Conservation (phyloP, 495 filamentous ascomycete genomes). For the Neurospora sp. region DNA sequence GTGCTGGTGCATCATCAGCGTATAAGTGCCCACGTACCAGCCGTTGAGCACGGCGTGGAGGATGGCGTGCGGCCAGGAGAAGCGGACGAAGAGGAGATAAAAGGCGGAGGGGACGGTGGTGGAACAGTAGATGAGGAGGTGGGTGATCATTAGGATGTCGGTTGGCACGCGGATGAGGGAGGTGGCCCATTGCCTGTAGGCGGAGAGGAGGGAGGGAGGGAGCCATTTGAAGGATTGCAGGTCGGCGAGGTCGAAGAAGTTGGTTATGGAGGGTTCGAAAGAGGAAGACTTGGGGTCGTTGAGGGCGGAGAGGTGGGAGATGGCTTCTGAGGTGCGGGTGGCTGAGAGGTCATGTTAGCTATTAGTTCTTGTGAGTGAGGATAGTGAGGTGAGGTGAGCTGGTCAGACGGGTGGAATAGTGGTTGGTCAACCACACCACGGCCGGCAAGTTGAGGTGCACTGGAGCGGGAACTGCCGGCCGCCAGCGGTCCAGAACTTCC, state of each 20-base stretch:
- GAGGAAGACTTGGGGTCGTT: constrained; percentile 37
- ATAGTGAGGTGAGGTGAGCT: background rate
- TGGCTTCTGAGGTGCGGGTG: background rate
- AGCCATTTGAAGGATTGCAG: background rate
- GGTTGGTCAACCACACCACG: background rate
- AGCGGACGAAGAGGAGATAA: constrained; percentile 49
- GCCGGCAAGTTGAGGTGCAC: background rate
- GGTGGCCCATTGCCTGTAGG: constrained; percentile 19
- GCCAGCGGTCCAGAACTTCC: background rate
- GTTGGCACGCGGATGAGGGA: constrained; percentile 20
- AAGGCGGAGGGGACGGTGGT: constrained; percentile 57
- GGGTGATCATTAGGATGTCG: constrained; percentile 59
- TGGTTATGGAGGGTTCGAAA: constrained; percentile 32
- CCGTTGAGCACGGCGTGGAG: constrained; percentile 51
- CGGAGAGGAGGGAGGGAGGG: background rate
- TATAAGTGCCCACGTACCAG: constrained; percentile 61
- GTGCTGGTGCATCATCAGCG: constrained; percentile 73
- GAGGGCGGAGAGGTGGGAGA: constrained; percentile 10
- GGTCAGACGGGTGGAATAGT: background rate
- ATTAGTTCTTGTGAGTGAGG: background rate
- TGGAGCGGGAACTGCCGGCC: background rate
- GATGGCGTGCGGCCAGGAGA: constrained; percentile 54
- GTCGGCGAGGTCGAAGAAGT: constrained; percentile 22
- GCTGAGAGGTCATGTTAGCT: background rate
- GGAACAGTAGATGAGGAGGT: constrained; percentile 59